Evolutionary conservation across 495 filamentous ascomycete species (phyloP), one percentile per base, ranked within the genome.

Genomic region (Aspergillus steynii): DNA sequence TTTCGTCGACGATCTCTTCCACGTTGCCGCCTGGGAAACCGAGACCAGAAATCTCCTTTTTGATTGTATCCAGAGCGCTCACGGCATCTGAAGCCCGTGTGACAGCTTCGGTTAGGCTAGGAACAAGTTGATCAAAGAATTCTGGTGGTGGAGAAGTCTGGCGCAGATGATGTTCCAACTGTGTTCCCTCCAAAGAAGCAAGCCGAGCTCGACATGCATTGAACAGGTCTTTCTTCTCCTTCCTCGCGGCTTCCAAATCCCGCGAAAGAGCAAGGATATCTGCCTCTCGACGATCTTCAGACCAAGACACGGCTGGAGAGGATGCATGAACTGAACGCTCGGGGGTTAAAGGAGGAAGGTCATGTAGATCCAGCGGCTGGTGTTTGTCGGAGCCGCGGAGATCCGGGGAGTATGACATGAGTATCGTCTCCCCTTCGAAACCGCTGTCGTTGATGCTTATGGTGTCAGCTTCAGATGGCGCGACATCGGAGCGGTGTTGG

Each of bases 21-120:
- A 76, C 71, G 60, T 74, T 75, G 0, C 64, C 50, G 9, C 84
- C 82, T 0, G 75, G 65, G 60, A 91, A 91, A 1, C 87, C 87
- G 0, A 90, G 73, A 10, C 55, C 65, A 3, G 64, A 73, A 32
- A 89, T 74, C 50, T 80, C 77, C 25, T 67, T 59, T 20, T 62
- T 74, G 29, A 82, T 73, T 12, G 69, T 65, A 29, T 76, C 71
- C 26, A 84, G 73, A 3, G 73, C 68, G 26, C 66, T 55, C 2
- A 67, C 62, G 5, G 76, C 73, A 58, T 82, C 75, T 0, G 74
- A 69, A 34, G 76, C 69, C 61, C 73, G 68, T 58, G 66, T 61
- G 42, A 82, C 60, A 58, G 78, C 68, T 49, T 64, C 50, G 50
- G 77, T 70, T 29, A 80, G 51, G 2, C 65, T 74, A 4, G 61